These are phyloP conservation scores for Ophiostoma tasmaniense DNA, from an alignment of 2,329 filamentous ascomycete genomes.

Conservation along the genomic window DNA sequence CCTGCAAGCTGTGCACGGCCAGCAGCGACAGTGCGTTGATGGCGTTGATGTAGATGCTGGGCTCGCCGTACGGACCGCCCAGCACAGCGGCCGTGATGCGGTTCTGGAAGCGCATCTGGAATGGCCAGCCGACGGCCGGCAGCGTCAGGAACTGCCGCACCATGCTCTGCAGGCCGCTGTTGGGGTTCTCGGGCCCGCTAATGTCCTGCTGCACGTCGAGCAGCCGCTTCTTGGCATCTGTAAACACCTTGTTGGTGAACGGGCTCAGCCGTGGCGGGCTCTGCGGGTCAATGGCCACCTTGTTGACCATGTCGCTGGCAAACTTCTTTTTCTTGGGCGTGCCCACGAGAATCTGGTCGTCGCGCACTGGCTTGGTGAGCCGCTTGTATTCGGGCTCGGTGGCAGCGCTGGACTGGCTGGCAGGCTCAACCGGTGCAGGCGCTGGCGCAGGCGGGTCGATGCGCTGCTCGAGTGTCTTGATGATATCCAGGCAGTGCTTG, in stretches of 20 bases:
- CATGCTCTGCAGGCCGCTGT: constrained; percentile 40
- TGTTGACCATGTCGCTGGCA: constrained; percentile 34
- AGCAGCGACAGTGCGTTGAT: constrained; percentile 61
- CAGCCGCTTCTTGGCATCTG: constrained; percentile 39
- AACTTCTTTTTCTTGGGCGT: constrained; percentile 30
- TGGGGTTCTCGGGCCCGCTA: constrained; percentile 41
- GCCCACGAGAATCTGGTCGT: constrained; percentile 39
- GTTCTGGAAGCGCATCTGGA: constrained; percentile 61
- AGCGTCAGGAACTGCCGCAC: constrained; percentile 41
- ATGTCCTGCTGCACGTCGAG: constrained; percentile 48
- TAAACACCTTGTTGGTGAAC: constrained; percentile 41
- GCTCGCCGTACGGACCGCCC: constrained; percentile 63
- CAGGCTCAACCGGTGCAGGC: constrained; percentile 23
- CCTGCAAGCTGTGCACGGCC: constrained; percentile 62
- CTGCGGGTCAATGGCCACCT: constrained; percentile 39
- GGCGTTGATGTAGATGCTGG: constrained; percentile 61
- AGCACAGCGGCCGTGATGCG: constrained; percentile 60
- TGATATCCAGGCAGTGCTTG: constrained; percentile 56
- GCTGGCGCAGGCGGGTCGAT: constrained; percentile 43
- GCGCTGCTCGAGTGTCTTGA: constrained; percentile 58
- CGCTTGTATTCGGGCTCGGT: constrained; percentile 26
- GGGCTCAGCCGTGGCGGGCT: constrained; percentile 43
- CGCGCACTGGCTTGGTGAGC: constrained; percentile 34
- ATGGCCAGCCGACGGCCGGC: constrained; percentile 50
- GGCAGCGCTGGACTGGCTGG: constrained; percentile 18